A percentile compares a stretch with the other conserved stretches of the same genome.
Evolutionary conservation across 139 green algal genomes (phyloP).

Genomic region (Mesotaenium endlicherianum): DNA sequence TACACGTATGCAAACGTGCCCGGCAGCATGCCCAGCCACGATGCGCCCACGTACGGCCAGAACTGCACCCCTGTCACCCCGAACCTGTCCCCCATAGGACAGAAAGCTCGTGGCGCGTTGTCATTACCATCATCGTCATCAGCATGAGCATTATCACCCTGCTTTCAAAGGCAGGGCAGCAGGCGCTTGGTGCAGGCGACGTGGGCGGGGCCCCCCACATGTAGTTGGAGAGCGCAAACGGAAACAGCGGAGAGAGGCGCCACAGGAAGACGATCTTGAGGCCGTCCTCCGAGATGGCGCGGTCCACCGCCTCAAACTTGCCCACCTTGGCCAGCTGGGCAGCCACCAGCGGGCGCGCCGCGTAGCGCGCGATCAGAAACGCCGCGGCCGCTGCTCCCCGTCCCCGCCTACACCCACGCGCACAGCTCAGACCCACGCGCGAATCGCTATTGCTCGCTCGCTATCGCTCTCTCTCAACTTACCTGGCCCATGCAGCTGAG

Average conservation of each 20-base stretch:
- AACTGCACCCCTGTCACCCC: conserved; percentile 80
- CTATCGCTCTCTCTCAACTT: too few species aligned
- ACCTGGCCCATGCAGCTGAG: too few species aligned
- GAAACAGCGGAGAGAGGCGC: conserved; percentile 86
- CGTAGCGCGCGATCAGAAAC: conserved; percentile 92
- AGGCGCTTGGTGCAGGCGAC: too few species aligned
- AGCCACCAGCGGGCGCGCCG: conserved; percentile 74
- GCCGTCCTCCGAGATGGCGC: conserved; percentile 77
- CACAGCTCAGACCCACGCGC: too few species aligned
- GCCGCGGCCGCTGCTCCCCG: conserved; percentile 74
- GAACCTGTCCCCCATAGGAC: too few species aligned
- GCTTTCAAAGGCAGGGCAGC: too few species aligned
- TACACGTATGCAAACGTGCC: conserved; percentile 71
- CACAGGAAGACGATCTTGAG: conserved; percentile 89
- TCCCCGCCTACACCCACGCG: too few species aligned
- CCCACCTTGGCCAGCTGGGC: conserved; percentile 62
- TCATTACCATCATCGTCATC: too few species aligned
- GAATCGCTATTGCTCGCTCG: too few species aligned
- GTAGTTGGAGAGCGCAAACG: conserved; percentile 82
- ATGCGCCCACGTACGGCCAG: conserved; percentile 72
- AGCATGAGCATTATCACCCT: too few species aligned
- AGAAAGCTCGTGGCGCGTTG: too few species aligned
- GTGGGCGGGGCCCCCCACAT: conserved; percentile 54
- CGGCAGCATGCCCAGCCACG: conserved; percentile 90
- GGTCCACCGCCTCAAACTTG: conserved; percentile 73